Conservation (phyloP, 1,284 basidiomycete genomes). For the Trametes pubescens region DNA sequence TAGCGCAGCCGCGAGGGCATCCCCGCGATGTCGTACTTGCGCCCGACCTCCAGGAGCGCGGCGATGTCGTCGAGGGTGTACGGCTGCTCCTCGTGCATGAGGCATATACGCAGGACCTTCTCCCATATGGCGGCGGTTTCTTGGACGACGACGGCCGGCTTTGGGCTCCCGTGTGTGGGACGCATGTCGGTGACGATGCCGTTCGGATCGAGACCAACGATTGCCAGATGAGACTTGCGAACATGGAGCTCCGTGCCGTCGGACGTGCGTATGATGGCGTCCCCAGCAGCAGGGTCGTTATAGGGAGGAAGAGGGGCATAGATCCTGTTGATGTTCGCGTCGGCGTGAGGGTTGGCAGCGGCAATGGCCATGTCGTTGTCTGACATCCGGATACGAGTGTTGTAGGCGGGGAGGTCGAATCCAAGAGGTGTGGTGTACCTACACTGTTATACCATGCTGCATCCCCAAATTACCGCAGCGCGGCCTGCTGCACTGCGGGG, state of each 20-base stretch:
- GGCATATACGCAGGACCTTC: slow-evolving; percentile 12
- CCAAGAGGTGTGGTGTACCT: background rate
- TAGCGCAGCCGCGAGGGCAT: slow-evolving; percentile 14
- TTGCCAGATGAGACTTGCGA: slow-evolving; percentile 10
- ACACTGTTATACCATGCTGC: background rate
- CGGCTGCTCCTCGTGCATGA: slow-evolving; percentile 6
- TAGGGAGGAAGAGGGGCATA: background rate
- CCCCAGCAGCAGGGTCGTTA: slow-evolving; percentile 6
- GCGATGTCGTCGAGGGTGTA: slow-evolving; percentile 26
- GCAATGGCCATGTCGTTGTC: slow-evolving; percentile 9
- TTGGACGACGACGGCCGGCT: slow-evolving; percentile 7
- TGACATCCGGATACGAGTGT: background rate
- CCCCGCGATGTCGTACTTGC: slow-evolving; percentile 46
- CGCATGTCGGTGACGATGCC: slow-evolving; percentile 7
- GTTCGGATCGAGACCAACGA: slow-evolving; percentile 37
- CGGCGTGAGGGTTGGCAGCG: background rate
- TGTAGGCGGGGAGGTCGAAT: background rate
- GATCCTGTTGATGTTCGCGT: slow-evolving; percentile 5
- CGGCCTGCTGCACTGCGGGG: too few species aligned
- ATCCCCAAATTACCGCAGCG: background rate
- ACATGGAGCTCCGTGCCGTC: slow-evolving; percentile 27
- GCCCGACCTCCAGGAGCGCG: slow-evolving; percentile 37
- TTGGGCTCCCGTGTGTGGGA: background rate
- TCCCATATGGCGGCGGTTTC: slow-evolving; percentile 12
- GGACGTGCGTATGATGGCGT: slow-evolving; percentile 43